A percentile compares a stretch with the other conserved stretches of the same genome.
These are phyloP conservation scores for Stagonosporopsis rhizophila DNA, from an alignment of 2,329 filamentous ascomycete genomes.

Conservation along the genomic window DNA sequence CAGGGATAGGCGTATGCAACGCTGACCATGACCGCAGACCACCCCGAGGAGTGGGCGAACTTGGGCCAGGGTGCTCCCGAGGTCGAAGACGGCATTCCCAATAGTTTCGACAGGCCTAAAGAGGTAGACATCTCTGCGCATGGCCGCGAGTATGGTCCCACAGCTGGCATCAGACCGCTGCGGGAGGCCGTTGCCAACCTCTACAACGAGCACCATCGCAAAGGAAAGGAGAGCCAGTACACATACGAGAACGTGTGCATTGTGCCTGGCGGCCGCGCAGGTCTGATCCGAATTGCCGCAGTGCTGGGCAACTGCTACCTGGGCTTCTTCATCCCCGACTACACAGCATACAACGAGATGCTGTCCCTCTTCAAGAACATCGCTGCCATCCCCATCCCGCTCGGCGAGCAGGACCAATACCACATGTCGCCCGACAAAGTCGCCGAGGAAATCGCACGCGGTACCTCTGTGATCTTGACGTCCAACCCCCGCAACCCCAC, in stretches of 20 bases:
- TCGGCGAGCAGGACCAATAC: slow-evolving; percentile 85
- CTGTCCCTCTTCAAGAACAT: slow-evolving; percentile 87
- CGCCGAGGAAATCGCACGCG: slow-evolving; percentile 85
- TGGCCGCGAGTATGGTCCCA: slow-evolving; percentile 88
- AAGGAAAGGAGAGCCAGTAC: slow-evolving; percentile 88
- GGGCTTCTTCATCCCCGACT: slow-evolving; percentile 91
- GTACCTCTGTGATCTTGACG: slow-evolving; percentile 81
- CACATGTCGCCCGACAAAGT: slow-evolving; percentile 95
- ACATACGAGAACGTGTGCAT: slow-evolving; percentile 98
- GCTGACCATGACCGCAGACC: slow-evolving; percentile 57
- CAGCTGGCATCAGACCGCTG: slow-evolving; percentile 89
- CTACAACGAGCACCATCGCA: slow-evolving; percentile 91
- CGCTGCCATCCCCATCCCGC: slow-evolving; percentile 61
- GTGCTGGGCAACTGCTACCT: slow-evolving; percentile 92
- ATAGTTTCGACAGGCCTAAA: slow-evolving; percentile 83
- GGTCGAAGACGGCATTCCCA: slow-evolving; percentile 89
- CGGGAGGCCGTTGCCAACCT: slow-evolving; percentile 87
- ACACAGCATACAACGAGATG: slow-evolving; percentile 99
- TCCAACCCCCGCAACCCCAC: slow-evolving; percentile 97
- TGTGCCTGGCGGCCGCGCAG: slow-evolving; percentile 90
- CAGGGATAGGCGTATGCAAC: neutral
- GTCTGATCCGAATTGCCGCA: slow-evolving; percentile 91
- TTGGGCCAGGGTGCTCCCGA: slow-evolving; percentile 93
- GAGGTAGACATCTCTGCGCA: slow-evolving; percentile 79
- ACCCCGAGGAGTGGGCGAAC: slow-evolving; percentile 87